Conservation (phyloP, 495 filamentous ascomycete genomes). For the Penicillium cinerascens region DNA sequence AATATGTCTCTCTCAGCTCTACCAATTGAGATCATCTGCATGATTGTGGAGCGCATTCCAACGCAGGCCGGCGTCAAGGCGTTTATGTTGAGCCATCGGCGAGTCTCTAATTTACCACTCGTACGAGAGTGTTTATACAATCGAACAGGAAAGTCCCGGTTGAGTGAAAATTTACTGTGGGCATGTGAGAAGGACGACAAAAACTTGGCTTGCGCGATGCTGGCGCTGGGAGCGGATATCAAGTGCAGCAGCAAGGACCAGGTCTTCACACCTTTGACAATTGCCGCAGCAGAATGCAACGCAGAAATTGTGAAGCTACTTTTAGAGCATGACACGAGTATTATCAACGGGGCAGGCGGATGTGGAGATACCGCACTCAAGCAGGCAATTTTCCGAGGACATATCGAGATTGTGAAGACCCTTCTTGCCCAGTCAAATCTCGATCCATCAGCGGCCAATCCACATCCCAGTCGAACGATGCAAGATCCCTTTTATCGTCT, state of each 20-base stretch:
- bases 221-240: neutral
- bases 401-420: neutral
- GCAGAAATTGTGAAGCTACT: neutral
- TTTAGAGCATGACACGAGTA: neutral
- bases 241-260: neutral
- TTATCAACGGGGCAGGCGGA: neutral
- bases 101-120: neutral
- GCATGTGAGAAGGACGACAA: neutral
- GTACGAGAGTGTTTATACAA: neutral
- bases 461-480: too few species aligned
- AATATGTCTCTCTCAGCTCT: neutral
- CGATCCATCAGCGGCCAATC: neutral
- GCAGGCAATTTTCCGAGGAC: neutral
- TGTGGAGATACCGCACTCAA: neutral
- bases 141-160: neutral
- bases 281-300: neutral
- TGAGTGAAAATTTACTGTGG: neutral
- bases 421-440: neutral
- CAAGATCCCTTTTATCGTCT: neutral
- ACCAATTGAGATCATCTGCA: neutral
- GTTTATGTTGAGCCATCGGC: neutral
- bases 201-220: neutral
- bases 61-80: neutral
- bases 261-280: neutral
- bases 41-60: neutral